Evolutionary conservation across 2,329 filamentous ascomycete genomes (phyloP).

Genomic region (Pyrenophora tritici-repentis): DNA sequence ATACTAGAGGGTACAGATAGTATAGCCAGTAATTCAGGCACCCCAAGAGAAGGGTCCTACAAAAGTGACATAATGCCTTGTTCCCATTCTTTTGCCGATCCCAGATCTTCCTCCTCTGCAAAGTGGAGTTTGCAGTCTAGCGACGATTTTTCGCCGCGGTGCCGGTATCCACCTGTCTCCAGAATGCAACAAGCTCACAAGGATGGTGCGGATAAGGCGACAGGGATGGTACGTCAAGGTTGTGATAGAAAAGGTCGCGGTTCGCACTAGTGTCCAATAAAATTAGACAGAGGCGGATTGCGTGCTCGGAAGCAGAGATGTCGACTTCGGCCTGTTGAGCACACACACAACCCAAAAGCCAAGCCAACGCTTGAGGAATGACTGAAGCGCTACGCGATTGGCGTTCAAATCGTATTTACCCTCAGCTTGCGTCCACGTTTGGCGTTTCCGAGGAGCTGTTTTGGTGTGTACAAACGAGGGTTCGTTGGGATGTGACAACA

Average conservation of each 20-base stretch:
- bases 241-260: slow-evolving; percentile 23
- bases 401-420: too few relatives aligned
- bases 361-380: background rate
- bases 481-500: too few relatives aligned
- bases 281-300: slow-evolving; percentile 26
- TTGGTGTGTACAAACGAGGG: too few relatives aligned
- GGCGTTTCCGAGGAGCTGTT: background rate
- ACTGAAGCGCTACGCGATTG: too few relatives aligned
- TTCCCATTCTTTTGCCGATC: slow-evolving; percentile 9
- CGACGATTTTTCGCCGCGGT: slow-evolving; percentile 15
- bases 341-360: background rate
- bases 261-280: slow-evolving; percentile 29
- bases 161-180: slow-evolving; percentile 18
- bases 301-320: slow-evolving; percentile 43
- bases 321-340: slow-evolving; percentile 22
- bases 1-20: background rate
- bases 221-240: slow-evolving; percentile 33
- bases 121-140: background rate
- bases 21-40: slow-evolving; percentile 8
- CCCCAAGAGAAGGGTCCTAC: slow-evolving; percentile 12
- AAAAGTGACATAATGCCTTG: slow-evolving; percentile 34
- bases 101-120: background rate
- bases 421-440: background rate
- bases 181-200: slow-evolving; percentile 22
- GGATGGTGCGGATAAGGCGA: slow-evolving; percentile 30